Evolutionary conservation across 2,329 filamentous ascomycete genomes (phyloP).

Genomic region (Epicoccum nigrum): DNA sequence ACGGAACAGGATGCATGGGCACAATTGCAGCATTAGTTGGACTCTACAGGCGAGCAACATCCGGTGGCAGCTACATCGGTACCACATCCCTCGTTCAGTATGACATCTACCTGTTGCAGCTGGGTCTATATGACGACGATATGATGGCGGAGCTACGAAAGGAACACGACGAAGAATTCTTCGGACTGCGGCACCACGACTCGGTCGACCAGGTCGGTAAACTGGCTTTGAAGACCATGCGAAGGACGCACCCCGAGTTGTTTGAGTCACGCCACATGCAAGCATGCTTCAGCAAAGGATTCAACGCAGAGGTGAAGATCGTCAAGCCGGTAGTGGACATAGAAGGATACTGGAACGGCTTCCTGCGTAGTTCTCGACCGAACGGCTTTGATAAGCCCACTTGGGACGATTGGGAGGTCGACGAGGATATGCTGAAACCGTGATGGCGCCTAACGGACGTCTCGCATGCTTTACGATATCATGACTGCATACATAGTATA

Average conservation of each 20-base stretch:
- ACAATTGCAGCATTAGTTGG: slow-evolving; percentile 70
- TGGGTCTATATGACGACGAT: slow-evolving; percentile 61
- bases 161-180: slow-evolving; percentile 60
- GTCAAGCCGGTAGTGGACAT: slow-evolving; percentile 54
- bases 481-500: slow-evolving; percentile 1
- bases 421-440: slow-evolving; percentile 44
- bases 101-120: slow-evolving; percentile 67
- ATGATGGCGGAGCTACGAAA: slow-evolving; percentile 61
- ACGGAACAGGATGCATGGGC: slow-evolving; percentile 75
- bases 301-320: slow-evolving; percentile 54
- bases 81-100: slow-evolving; percentile 71
- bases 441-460: too few species aligned
- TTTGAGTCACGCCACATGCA: slow-evolving; percentile 57
- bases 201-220: slow-evolving; percentile 70
- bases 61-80: slow-evolving; percentile 70
- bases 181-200: slow-evolving; percentile 64
- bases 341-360: slow-evolving; percentile 57
- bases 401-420: slow-evolving; percentile 56
- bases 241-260: slow-evolving; percentile 60
- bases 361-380: slow-evolving; percentile 56
- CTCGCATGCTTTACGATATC: too few species aligned
- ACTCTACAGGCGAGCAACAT: slow-evolving; percentile 65
- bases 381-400: slow-evolving; percentile 59
- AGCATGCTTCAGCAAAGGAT: slow-evolving; percentile 56
- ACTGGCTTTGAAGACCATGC: slow-evolving; percentile 63